Conservation (phyloP, 2,329 filamentous ascomycete species). For the Aspergillus clavatus region DNA sequence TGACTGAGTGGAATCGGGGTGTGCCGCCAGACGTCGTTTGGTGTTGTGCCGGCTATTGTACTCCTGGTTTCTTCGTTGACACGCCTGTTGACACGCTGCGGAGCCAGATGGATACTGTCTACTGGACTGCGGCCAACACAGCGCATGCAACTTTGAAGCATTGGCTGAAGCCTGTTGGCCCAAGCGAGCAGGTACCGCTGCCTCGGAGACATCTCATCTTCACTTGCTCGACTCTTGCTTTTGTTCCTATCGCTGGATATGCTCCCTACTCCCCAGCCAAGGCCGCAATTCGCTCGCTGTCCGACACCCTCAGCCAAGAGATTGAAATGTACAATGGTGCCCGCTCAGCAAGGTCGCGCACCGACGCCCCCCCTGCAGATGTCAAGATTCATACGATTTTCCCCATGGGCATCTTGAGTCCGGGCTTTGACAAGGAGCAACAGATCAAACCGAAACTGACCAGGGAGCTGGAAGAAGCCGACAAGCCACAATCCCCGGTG, state of each 20-base stretch:
- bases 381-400: conserved; percentile 78
- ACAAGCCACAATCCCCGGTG: conserved; percentile 72
- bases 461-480: conserved; percentile 71
- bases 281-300: conserved; percentile 74
- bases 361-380: conserved; percentile 51
- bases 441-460: conserved; percentile 75
- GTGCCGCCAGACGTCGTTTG: conserved; percentile 77
- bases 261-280: conserved; percentile 78
- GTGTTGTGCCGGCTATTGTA: conserved; percentile 75
- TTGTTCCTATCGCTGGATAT: conserved; percentile 78
- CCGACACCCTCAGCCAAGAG: conserved; percentile 80
- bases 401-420: conserved; percentile 75
- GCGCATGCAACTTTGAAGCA: conserved; percentile 70
- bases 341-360: conserved; percentile 36
- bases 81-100: conserved; percentile 62
- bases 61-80: conserved; percentile 73
- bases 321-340: conserved; percentile 75
- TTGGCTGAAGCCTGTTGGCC: conserved; percentile 57
- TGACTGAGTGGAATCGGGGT: conserved; percentile 72
- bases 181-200: conserved; percentile 29
- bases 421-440: conserved; percentile 73
- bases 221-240: conserved; percentile 71
- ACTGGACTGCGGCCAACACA: conserved; percentile 80
- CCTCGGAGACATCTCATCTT: conserved; percentile 72
- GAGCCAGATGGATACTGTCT: conserved; percentile 87